Conservation (phyloP, 2,329 filamentous ascomycete genomes). For the Dendryphion nanum region DNA sequence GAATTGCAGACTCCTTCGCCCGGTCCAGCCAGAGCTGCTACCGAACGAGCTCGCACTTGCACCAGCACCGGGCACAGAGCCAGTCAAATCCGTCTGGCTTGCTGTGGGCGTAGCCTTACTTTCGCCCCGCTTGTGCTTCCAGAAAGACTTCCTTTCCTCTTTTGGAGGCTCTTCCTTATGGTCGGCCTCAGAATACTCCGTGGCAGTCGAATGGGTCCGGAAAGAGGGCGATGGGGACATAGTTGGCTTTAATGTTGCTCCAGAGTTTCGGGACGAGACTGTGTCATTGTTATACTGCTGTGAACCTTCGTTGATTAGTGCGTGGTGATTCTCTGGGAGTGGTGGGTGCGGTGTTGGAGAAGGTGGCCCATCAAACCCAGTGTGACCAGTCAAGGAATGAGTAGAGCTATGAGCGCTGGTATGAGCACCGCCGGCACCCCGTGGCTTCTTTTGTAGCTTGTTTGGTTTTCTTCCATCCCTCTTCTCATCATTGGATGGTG, state of each 20-base stretch:
- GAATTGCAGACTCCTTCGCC: conserved; percentile 32
- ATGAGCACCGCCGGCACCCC: conserved; percentile 72
- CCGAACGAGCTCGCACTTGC: conserved; percentile 42
- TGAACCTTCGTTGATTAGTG: conserved; percentile 25
- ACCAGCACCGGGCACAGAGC: conserved; percentile 36
- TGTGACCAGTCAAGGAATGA: conserved; percentile 62
- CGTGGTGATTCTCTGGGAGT: conserved; percentile 15
- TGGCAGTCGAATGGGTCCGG: conserved; percentile 66
- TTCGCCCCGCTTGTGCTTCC: conserved; percentile 54
- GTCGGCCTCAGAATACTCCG: conserved; percentile 80
- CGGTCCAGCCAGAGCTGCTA: conserved; percentile 30
- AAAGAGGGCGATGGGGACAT: conserved; percentile 75
- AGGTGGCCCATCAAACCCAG: conserved; percentile 21
- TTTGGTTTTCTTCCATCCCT: conserved; percentile 71
- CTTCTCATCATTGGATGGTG: conserved; percentile 63
- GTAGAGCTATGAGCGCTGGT: conserved; percentile 89
- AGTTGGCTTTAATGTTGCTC: conserved; percentile 59
- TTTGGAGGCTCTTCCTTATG: conserved; percentile 60
- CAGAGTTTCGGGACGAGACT: conserved; percentile 47
- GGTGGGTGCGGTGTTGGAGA: conserved; percentile 28
- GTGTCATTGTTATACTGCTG: conserved; percentile 26
- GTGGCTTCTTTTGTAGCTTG: conserved; percentile 81
- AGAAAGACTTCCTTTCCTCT: conserved; percentile 65
- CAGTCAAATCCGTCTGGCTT: conserved; percentile 35
- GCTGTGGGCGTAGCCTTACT: conserved; percentile 36